A percentile compares a stretch with the other conserved stretches of the same genome.
These are phyloP conservation scores for Hsuehochloa calcarea DNA, from an alignment of 176 grass and related monocot species.

Conservation along the genomic window DNA sequence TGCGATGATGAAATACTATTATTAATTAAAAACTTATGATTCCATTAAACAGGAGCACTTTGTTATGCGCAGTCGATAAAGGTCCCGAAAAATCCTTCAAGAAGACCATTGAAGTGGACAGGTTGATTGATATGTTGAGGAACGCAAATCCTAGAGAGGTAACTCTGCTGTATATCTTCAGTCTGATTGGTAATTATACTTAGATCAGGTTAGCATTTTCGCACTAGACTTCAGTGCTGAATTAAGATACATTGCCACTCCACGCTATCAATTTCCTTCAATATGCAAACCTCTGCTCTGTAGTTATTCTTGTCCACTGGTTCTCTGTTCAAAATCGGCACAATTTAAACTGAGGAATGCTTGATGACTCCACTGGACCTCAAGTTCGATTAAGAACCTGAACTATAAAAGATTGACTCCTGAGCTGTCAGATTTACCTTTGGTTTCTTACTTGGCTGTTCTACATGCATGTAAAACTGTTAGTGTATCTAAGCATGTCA, in stretches of 20 bases:
- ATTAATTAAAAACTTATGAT: neutral
- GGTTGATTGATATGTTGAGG: constrained; percentile 75
- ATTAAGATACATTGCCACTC: constrained; percentile 2
- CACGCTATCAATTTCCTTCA: neutral
- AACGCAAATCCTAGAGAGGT: constrained; percentile 78
- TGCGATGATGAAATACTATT: neutral
- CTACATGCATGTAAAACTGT: neutral
- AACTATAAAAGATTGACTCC: neutral
- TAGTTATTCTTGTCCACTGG: neutral
- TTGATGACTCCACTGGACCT: neutral
- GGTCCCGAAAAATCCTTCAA: constrained; percentile 74
- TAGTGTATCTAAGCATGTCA: neutral
- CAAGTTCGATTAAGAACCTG: constrained; percentile 4
- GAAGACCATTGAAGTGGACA: constrained; percentile 79
- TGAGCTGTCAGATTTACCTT: neutral
- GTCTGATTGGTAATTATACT: neutral
- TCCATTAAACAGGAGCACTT: constrained; percentile 56
- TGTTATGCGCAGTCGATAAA: constrained; percentile 53
- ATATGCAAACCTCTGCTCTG: neutral
- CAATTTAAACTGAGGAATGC: constrained; percentile 2
- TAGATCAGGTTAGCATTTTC: constrained; percentile 8
- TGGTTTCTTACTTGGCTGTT: neutral
- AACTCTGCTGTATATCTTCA: constrained; percentile 23
- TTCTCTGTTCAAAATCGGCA: neutral
- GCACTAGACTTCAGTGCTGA: neutral